Base-by-base conservation (phyloP, 306 rosid species). In the Phaseolus lunatus region DNA sequence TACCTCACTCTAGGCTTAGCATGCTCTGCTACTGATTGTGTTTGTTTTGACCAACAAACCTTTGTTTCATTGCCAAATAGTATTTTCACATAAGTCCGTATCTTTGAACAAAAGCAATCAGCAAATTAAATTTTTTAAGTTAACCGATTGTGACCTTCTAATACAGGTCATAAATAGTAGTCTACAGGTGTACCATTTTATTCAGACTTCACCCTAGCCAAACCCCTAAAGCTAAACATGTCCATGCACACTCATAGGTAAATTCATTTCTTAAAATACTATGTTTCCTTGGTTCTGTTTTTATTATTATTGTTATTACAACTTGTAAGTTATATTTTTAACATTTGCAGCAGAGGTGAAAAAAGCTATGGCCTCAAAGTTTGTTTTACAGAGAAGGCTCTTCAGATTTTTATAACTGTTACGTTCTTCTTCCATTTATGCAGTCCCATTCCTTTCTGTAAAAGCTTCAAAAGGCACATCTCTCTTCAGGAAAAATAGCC, bases 321-420 rank as follows among this genome's bases (percentile, higher is more conserved):
- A 37, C 9, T 39, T 24, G n/a, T n/a, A 10, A 39, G 3, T 26
- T 73, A 26, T 24, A 9, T 43, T 26, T 43, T 43, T 24, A 39
- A 15, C 6, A 65, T 80, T 80, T 16, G 27, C 80, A 19, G 76
- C 59, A 43, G 67, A 47, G 67, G 19, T 66, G 57, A 71, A 63
- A 6, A 24, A 9, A 77, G 49, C 74, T 9, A 88, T 92, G 97
- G 90, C 88, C 59, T 76, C 90, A 53, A 90, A 81, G 77, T 44
- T 83, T 70, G 77, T 86, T 24, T 70, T 81, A 22, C 82, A 74
- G 72, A 73, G 87, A 73, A 84, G 83, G 79, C 77, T 94, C 33
- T 58, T 85, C 50, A 84, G 85, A 83, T 78, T 84, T 65, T 75
- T 83, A 43, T 84, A 68, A 43, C 80, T 61, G 50, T 79, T 86